phyloP scores from a whole-genome alignment of 148 eudicot genomes.

The Camellia sinensis region DNA sequence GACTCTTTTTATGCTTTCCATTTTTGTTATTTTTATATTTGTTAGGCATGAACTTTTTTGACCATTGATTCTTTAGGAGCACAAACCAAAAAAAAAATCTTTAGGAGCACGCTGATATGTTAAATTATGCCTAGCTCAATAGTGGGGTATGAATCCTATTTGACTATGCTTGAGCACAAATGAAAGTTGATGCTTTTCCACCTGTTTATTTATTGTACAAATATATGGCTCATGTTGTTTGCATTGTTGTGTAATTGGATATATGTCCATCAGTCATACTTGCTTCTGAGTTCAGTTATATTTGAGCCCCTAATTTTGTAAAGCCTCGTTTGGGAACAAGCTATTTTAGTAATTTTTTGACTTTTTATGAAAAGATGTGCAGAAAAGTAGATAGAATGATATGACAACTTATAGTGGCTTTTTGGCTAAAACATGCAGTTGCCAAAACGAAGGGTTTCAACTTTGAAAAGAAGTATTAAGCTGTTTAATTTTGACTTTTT shows the following conservation, averaged over 20 bases:
- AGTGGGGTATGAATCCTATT: background rate
- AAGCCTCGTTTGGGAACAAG: no score
- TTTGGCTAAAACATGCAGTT: no score
- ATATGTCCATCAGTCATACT: background rate
- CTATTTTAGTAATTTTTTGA: no score
- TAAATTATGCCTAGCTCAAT: constrained; percentile 1
- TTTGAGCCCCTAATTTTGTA: background rate
- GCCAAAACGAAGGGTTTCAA: background rate
- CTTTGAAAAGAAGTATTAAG: background rate
- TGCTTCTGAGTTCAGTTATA: background rate
- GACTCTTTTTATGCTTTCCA: background rate
- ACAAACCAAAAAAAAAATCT: no score
- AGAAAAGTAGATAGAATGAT: no score
- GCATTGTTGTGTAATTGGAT: background rate
- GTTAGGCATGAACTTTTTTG: background rate
- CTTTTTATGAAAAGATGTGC: no score
- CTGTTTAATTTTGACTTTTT: no score
- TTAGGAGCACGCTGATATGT: background rate
- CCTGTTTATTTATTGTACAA: background rate
- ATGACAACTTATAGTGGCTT: no score
- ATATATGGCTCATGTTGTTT: background rate
- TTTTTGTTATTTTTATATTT: background rate
- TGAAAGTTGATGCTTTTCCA: background rate
- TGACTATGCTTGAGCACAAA: background rate
- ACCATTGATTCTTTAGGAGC: background rate